These are phyloP conservation scores for Kwoniella shandongensis DNA, from an alignment of 768 basidiomycete genomes.

Conservation along the genomic window DNA sequence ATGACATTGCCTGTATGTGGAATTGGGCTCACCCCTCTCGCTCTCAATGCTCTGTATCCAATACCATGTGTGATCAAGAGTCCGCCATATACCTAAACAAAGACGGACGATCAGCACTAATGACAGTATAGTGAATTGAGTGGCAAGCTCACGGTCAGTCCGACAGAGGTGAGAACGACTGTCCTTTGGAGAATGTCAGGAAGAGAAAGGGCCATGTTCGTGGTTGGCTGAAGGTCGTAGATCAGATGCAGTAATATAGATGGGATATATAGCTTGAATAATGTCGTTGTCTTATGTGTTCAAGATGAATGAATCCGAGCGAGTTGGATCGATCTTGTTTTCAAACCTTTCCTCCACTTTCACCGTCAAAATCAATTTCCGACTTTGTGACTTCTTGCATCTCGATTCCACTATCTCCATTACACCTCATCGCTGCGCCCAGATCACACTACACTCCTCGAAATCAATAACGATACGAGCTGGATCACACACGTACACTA, in stretches of 20 bases:
- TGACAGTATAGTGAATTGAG: neutral
- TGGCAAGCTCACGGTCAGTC: slow-evolving; percentile 15
- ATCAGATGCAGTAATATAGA: neutral
- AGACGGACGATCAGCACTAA: neutral
- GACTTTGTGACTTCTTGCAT: neutral
- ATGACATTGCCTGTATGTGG: neutral
- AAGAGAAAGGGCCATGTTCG: slow-evolving; percentile 12
- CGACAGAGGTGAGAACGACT: slow-evolving; percentile 26
- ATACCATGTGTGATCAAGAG: slow-evolving; percentile 24
- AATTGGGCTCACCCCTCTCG: slow-evolving; percentile 13
- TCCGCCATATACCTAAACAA: slow-evolving; percentile 16
- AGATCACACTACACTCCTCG: neutral
- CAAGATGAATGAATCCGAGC: neutral
- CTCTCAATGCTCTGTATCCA: slow-evolving; percentile 14
- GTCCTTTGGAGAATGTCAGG: slow-evolving; percentile 21
- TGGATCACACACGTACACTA: too few relatives aligned
- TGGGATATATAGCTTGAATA: neutral
- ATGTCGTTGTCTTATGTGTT: neutral
- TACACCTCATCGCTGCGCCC: neutral
- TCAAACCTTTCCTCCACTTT: slow-evolving; percentile 1
- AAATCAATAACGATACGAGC: too few relatives aligned
- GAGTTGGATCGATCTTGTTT: neutral
- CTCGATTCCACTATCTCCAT: neutral
- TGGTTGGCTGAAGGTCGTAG: neutral
- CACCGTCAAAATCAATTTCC: neutral